phyloP scores from a whole-genome alignment of 768 basidiomycete genomes.

The Lentinula detonsa region DNA sequence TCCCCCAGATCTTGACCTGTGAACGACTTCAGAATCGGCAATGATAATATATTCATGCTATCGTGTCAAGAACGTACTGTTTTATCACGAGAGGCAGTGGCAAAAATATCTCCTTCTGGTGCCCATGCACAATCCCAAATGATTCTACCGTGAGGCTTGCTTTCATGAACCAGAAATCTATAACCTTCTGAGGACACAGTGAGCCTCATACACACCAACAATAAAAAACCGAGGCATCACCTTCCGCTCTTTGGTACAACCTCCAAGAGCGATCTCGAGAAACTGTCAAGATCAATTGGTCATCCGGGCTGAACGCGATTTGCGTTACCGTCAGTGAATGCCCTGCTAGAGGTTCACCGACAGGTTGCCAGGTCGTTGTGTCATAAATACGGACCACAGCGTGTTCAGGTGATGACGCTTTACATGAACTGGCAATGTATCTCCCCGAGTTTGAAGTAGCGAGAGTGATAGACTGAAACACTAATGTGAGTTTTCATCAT shows the following conservation, averaged over 20 bases:
- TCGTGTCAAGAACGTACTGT: constrained; percentile 45
- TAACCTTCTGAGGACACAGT: constrained; percentile 36
- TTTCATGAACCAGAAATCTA: constrained; percentile 52
- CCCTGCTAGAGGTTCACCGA: constrained; percentile 72
- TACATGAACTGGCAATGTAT: constrained; percentile 86
- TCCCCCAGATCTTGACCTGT: constrained; percentile 83
- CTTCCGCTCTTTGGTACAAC: constrained; percentile 50
- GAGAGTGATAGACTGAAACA: constrained; percentile 67
- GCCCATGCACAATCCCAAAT: constrained; percentile 97
- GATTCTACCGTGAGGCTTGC: constrained; percentile 83
- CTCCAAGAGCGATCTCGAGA: constrained; percentile 93
- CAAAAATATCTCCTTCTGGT: constrained; percentile 70
- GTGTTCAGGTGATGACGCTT: constrained; percentile 81
- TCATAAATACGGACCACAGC: constrained; percentile 84
- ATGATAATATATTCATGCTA: neutral
- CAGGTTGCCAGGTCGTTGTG: constrained; percentile 58
- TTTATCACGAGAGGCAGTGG: constrained; percentile 93
- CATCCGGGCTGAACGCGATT: constrained; percentile 85
- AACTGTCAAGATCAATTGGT: constrained; percentile 72
- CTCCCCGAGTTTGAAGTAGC: constrained; percentile 64
- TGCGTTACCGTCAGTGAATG: constrained; percentile 88
- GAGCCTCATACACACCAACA: neutral
- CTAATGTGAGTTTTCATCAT: neutral
- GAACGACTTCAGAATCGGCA: neutral
- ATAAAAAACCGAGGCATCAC: constrained; percentile 24